Base-by-base conservation (phyloP, 164 flowering plant species). In the Nymphaea thermarum region DNA sequence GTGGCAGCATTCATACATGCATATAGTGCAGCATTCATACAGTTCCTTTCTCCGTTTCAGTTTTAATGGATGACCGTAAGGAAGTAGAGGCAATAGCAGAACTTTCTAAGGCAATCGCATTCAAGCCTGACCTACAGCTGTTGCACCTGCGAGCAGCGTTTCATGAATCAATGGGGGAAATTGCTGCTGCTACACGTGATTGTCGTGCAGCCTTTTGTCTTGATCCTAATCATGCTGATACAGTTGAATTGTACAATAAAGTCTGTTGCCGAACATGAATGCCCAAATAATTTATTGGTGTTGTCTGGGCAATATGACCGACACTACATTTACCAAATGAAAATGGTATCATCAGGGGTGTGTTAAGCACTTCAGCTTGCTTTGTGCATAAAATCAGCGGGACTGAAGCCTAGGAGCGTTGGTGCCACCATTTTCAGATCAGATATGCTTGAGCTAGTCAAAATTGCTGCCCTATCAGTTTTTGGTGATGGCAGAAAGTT, bases 121-220 rank as follows among this genome's bases (percentile, higher is more conserved):
- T 89, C 79, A 91, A 86, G 72, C 92, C 87, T 2, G 98, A 93
- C 62, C 72, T 91, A 53, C 97, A 89, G 74, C 75, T 91, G 66
- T 86, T 93, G 15, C 88, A 91, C 77, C 94, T 91, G 42, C 85
- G 94, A 66, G 96, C 97, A 11, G 93, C 96, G 69, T 94, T 94
- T 72, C 80, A 87, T 62, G 99, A 94, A 25, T 89, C 96, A 16
- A 82, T 86, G 84, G 85, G 84, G 41, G 83, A 87, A 67, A 5
- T 42, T 17, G 18, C 66, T 62, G 76, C 88, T 36, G 73, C 97
- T 53, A 11, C 82, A 11, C 79, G 83, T 72, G 97, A 93, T 76
- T 89, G 88, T 66, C 89, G 86, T 76, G 97, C 98, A 53, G 98
- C 97, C 25, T 89, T 93, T 42, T 85, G 90, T 75, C 86, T 93